Percentiles rank a stretch among this genome's conserved stretches.
phyloP scores from a whole-genome alignment of 2,329 filamentous ascomycete genomes.

The Ceratocystis cacaofunesta region DNA sequence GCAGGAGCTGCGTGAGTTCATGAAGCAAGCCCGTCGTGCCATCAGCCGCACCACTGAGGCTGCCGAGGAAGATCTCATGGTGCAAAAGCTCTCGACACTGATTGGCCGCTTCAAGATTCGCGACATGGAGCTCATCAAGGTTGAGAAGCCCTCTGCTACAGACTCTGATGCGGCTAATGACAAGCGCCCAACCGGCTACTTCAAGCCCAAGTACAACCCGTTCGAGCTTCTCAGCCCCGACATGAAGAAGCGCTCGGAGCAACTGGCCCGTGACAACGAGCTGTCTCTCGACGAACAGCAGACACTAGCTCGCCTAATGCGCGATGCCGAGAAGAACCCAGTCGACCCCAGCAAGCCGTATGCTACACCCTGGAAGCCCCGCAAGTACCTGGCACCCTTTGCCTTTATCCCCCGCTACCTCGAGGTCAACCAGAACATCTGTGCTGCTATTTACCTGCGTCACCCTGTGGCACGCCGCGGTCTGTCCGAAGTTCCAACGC shows the following conservation, averaged over 20 bases:
- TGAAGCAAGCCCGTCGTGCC: constrained; percentile 47
- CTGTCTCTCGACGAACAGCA: constrained; percentile 36
- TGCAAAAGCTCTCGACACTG: constrained; percentile 39
- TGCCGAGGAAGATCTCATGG: constrained; percentile 33
- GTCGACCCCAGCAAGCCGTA: constrained; percentile 69
- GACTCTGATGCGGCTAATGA: constrained; percentile 7
- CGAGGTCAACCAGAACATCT: constrained; percentile 96
- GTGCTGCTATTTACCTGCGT: constrained; percentile 83
- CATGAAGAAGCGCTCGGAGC: constrained; percentile 22
- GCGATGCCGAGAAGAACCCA: constrained; percentile 57
- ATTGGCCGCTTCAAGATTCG: constrained; percentile 32
- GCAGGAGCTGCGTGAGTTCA: constrained; percentile 59
- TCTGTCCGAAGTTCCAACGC: constrained; percentile 67
- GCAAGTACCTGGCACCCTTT: constrained; percentile 78
- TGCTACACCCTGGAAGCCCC: constrained; percentile 75
- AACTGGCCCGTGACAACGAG: constrained; percentile 24
- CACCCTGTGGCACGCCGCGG: constrained; percentile 84
- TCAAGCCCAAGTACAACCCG: constrained; percentile 15
- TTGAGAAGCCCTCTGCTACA: not conserved
- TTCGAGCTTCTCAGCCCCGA: constrained; percentile 9
- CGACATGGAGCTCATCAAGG: constrained; percentile 17
- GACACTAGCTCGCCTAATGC: constrained; percentile 42
- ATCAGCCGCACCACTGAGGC: constrained; percentile 29
- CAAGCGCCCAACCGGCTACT: not conserved
- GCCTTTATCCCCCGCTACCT: constrained; percentile 90